A percentile compares a stretch with the other conserved stretches of the same genome.
Conservation (phyloP, 2,329 filamentous ascomycete species). For the Pseudogymnoascus sp. region DNA sequence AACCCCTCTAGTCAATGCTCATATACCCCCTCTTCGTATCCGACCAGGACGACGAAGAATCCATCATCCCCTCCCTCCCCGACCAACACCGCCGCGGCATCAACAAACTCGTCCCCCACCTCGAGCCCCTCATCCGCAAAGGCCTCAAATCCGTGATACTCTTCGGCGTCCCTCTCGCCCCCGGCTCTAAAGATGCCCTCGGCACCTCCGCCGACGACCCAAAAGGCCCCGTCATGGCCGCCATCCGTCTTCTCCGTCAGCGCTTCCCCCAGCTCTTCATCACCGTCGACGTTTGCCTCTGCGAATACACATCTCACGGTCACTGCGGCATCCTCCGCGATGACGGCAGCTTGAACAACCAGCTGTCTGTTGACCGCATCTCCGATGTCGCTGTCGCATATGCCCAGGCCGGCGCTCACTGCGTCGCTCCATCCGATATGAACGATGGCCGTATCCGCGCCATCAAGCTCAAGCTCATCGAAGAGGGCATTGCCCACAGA, state of each 20-base stretch:
- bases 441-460: constrained; percentile 95
- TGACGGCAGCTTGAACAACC: constrained; percentile 88
- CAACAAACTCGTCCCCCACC: constrained; percentile 76
- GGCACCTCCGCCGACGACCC: constrained; percentile 92
- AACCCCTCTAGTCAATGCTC: constrained; percentile 70
- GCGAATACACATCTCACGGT: constrained; percentile 96
- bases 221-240: constrained; percentile 79
- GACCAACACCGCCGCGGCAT: constrained; percentile 83
- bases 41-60: constrained; percentile 88
- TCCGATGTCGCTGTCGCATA: constrained; percentile 97
- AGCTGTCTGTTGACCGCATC: constrained; percentile 85
- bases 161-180: constrained; percentile 82
- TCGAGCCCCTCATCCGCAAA: constrained; percentile 80
- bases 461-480: constrained; percentile 96
- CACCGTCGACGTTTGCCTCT: constrained; percentile 87
- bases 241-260: constrained; percentile 75
- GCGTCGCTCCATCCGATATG: constrained; percentile 96
- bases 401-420: constrained; percentile 90
- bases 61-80: constrained; percentile 79
- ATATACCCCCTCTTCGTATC: constrained; percentile 97
- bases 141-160: constrained; percentile 89
- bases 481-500: constrained; percentile 85
- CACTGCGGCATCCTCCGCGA: constrained; percentile 95
- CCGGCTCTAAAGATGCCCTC: constrained; percentile 78
- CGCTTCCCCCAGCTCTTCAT: constrained; percentile 89